Conservation (phyloP, 768 basidiomycete species). For the Pisolithus albus region DNA sequence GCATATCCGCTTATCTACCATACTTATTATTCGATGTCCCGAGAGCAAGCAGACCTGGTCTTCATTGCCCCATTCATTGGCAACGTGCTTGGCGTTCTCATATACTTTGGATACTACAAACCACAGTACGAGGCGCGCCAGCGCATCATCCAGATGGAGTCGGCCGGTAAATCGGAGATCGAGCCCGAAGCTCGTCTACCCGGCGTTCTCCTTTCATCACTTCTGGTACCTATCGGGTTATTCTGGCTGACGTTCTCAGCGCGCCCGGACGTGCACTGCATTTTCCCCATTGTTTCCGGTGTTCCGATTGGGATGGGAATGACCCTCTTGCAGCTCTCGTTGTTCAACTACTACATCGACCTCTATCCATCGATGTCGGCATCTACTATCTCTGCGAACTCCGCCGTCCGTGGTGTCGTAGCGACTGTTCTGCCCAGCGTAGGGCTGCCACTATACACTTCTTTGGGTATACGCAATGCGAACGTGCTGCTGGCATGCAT, state of each 20-base stretch:
- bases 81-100: conserved; percentile 17
- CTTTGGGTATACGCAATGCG: conserved; percentile 1
- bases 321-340: conserved; percentile 21
- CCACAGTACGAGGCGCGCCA: conserved; percentile 16
- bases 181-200: conserved; percentile 16
- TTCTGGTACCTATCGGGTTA: conserved; percentile 19
- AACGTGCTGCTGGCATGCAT: conserved; percentile 2
- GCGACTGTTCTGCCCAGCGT: conserved; percentile 14
- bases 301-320: conserved; percentile 21
- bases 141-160: conserved; percentile 9
- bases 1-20: conserved; percentile 18
- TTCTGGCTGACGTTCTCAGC: conserved; percentile 23
- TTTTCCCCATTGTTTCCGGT: conserved; percentile 18
- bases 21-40: conserved; percentile 17
- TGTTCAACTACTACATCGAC: conserved; percentile 22
- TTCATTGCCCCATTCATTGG: conserved; percentile 20
- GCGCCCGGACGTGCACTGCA: conserved; percentile 14
- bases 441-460: conserved; percentile 1
- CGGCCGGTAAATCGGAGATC: conserved; percentile 12
- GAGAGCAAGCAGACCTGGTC: conserved; percentile 14
- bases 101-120: conserved; percentile 18
- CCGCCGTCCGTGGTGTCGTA: conserved; percentile 13
- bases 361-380: conserved; percentile 20
- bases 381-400: conserved; percentile 20
- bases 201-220: conserved; percentile 13